phyloP scores from a whole-genome alignment of 2,329 filamentous ascomycete genomes.

The Fusarium veterinarium region DNA sequence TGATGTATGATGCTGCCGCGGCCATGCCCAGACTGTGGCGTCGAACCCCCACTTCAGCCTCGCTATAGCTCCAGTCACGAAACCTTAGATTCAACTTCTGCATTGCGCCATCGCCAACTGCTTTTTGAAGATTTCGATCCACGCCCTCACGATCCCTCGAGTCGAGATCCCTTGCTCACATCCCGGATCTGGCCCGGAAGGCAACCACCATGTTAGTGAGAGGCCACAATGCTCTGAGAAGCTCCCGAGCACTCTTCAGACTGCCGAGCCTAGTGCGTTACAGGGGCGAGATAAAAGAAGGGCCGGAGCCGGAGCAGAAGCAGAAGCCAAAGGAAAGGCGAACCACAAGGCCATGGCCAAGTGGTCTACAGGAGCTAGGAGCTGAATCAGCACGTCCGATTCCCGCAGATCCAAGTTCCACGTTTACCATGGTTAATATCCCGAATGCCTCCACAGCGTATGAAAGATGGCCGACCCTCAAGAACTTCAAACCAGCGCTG shows the following conservation, averaged over 20 bases:
- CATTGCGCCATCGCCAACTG: background rate
- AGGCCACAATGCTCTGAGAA: background rate
- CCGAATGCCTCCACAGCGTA: conserved; percentile 8
- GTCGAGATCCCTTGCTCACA: background rate
- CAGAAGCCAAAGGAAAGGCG: background rate
- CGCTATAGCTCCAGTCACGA: conserved; percentile 35
- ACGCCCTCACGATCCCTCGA: background rate
- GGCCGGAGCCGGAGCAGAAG: background rate
- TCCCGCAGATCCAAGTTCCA: background rate
- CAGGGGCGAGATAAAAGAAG: background rate
- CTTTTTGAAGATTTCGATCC: background rate
- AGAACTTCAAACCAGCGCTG: conserved; percentile 34
- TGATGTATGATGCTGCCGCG: conserved; percentile 25
- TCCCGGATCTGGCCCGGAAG: no score
- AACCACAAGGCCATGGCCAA: conserved; percentile 1
- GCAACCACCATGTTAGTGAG: background rate
- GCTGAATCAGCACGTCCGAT: background rate
- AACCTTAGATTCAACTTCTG: background rate
- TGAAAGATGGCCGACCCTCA: conserved; percentile 39
- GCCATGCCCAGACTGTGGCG: conserved; percentile 30
- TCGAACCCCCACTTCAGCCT: conserved; percentile 26
- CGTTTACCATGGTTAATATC: background rate
- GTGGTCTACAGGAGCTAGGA: background rate
- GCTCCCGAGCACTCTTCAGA: background rate
- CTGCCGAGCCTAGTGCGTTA: background rate